phyloP scores from a whole-genome alignment of 2,329 filamentous ascomycete genomes.

The Penicillium paneum region DNA sequence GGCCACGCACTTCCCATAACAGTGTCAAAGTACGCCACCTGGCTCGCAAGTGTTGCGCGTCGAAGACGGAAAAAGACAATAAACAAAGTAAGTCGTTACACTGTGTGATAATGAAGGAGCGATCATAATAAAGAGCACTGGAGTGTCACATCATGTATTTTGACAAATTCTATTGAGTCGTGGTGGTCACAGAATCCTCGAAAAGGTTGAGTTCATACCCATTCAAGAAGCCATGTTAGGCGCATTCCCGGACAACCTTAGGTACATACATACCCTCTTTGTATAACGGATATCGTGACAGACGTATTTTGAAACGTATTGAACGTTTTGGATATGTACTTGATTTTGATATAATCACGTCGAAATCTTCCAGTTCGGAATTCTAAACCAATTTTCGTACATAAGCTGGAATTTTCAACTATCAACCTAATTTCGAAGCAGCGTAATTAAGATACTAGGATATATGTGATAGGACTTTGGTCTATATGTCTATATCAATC shows the following conservation, averaged over 20 bases:
- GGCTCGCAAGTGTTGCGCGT: no score
- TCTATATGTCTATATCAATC: background rate
- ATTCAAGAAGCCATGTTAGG: background rate
- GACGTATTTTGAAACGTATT: background rate
- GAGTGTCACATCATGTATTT: background rate
- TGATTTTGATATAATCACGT: background rate
- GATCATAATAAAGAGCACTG: no score
- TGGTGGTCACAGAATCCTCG: no score
- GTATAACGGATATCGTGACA: background rate
- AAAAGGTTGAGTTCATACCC: background rate
- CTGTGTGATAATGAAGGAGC: no score
- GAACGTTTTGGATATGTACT: background rate
- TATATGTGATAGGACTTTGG: background rate
- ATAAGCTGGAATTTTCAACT: background rate
- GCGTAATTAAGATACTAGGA: background rate
- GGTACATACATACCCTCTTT: background rate
- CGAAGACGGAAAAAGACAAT: no score
- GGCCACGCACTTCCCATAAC: no score
- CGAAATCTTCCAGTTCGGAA: background rate
- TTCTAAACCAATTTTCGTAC: background rate
- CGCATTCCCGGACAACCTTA: background rate
- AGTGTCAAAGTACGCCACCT: no score
- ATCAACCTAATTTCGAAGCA: background rate
- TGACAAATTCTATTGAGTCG: no score
- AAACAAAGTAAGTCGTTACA: no score